Evolutionary conservation across 331 rosid species (phyloP), one percentile per base, ranked within the genome.

Genomic region (Rhamnella rubrinervis): DNA sequence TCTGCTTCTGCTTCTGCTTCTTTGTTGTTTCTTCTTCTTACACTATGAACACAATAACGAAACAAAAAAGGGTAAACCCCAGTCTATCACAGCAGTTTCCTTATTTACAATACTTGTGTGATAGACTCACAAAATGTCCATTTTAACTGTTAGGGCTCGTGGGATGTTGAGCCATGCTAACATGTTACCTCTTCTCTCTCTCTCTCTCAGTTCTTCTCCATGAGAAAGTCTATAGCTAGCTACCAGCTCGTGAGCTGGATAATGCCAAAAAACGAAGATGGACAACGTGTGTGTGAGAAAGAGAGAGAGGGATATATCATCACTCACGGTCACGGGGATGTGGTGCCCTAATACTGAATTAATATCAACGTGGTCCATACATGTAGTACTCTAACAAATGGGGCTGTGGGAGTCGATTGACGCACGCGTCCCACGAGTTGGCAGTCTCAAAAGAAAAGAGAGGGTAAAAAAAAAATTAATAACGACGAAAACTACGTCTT

Each of bases 291-390:
- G 55, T 20, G 56, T 13, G 39, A 2, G 71, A 39, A 18, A 35
- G 61, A 62, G 55, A 55, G 50, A 18, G 13, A 46, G 60, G 49
- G 11, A 40, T 10, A 20, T 28, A 52, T 79, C 35, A 3, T 31
- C 35, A 31, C 35, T 3, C 5, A 31, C 35, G 35, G 35, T 31
- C 71, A 79, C 71, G 71, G 77, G 84, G 70, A 55, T 61, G 28
- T 23, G 39, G 26, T 79, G 74, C 67, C 65, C 41, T 60, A 59
- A 60, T 55, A 19, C 41, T 46, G 47, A 51, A 37, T 37, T 41
- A 74, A 74, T 37, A 69, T 70, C 74, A 75, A 66, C 52, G 71
- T 61, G 80, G 80, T 73, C 83, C 67, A 75, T 74, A 69, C 68
- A 73, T 31, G 35, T 4, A 31, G 35, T 31, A 55, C 18, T 19